phyloP scores from a whole-genome alignment of 768 basidiomycete genomes.

The Pulveroboletus ravenelii region DNA sequence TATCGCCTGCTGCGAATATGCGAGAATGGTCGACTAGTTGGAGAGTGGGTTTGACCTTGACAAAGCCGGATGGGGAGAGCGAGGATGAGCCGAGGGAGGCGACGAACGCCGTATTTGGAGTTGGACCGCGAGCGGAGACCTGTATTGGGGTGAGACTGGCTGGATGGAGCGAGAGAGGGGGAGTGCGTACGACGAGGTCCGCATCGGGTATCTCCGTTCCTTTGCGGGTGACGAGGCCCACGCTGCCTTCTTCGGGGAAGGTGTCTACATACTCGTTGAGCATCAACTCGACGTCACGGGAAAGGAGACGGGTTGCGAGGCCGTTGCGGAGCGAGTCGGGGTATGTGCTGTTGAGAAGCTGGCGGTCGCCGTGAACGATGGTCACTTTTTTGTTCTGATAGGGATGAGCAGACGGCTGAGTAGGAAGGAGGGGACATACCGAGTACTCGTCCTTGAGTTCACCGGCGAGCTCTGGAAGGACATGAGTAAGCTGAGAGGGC shows the following conservation, averaged over 20 bases:
- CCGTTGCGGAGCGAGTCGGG: constrained; percentile 48
- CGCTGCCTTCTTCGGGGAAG: constrained; percentile 34
- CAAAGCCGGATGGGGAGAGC: constrained; percentile 35
- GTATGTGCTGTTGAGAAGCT: constrained; percentile 56
- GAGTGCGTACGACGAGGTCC: constrained; percentile 52
- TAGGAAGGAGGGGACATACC: constrained; percentile 19
- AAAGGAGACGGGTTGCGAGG: constrained; percentile 37
- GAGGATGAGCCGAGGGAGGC: constrained; percentile 37
- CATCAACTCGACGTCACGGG: constrained; percentile 46
- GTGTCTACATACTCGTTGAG: constrained; percentile 51
- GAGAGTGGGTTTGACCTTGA: constrained; percentile 54
- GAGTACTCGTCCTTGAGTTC: constrained; percentile 42
- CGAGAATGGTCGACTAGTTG: constrained; percentile 47
- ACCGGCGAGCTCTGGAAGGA: constrained; percentile 37
- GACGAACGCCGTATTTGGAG: constrained; percentile 53
- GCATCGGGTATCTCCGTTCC: constrained; percentile 44
- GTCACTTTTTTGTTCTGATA: constrained; percentile 44
- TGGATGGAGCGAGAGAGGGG: not conserved
- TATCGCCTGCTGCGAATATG: constrained; percentile 65
- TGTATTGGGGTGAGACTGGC: constrained; percentile 7
- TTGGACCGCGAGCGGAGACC: constrained; percentile 31
- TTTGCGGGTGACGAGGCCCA: constrained; percentile 44
- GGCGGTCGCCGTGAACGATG: constrained; percentile 50
- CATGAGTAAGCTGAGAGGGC: not conserved
- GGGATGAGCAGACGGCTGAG: constrained; percentile 5